Conservation (phyloP, 139 green algal genomes). For the Micromonas commoda region DNA sequence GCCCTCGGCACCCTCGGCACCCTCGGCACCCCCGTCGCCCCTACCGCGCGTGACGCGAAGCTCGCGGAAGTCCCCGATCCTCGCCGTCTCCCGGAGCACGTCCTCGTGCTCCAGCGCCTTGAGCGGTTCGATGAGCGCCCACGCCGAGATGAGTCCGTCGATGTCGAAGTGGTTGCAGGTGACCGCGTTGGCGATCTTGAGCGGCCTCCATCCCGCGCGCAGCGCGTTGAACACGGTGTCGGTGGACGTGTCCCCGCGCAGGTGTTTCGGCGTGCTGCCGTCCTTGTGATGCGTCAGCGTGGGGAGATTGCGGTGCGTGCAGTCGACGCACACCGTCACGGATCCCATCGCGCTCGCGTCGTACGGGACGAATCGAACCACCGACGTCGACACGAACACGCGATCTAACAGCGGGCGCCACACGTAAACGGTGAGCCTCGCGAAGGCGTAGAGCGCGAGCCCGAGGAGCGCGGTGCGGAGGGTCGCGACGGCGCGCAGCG, state of each 20-base stretch:
- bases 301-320: not conserved
- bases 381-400: too few relatives aligned
- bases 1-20: too few relatives aligned
- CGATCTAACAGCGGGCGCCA: too few relatives aligned
- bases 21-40: too few relatives aligned
- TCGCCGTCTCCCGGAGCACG: not conserved
- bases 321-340: not conserved
- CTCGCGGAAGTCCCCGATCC: constrained; percentile 4
- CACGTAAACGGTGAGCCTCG: too few relatives aligned
- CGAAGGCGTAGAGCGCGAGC: too few relatives aligned
- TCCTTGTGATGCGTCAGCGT: constrained; percentile 3
- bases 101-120: constrained; percentile 11
- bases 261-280: not conserved
- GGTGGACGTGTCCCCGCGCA: constrained; percentile 9
- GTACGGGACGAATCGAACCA: too few relatives aligned
- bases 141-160: not conserved
- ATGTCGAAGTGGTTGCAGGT: constrained; percentile 4
- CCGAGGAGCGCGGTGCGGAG: too few relatives aligned
- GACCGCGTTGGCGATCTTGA: not conserved
- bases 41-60: too few relatives aligned
- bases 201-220: not conserved
- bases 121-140: not conserved
- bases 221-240: not conserved
- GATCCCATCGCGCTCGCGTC: too few relatives aligned
- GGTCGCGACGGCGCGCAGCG: too few relatives aligned